Base-by-base conservation (phyloP, 176 grass and related monocot species). In the Bothriochloa decipiens region DNA sequence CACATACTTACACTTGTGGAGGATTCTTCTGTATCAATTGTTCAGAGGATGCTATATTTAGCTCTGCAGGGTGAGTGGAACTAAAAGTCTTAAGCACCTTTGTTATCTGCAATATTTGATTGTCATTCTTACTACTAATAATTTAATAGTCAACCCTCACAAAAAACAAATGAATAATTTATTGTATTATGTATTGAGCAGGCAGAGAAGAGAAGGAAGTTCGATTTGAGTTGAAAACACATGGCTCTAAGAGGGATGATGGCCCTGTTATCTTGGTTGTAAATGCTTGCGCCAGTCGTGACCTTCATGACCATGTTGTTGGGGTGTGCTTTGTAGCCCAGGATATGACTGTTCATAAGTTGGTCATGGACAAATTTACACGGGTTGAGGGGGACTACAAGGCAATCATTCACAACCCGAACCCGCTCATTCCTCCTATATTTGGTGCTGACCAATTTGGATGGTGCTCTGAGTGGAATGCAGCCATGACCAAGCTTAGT, bases 391-490 rank as follows among this genome's bases (percentile, higher is more conserved):
- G 96, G 70, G 96, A 98, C 75, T 98, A 98, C 77, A 95, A 86
- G 76, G 89, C 93, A n/a, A 98, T 98, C 26, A 65, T 98, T 67
- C 96, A 95, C 28, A 98, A 95, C 60, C 96, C 89, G 0, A 98
- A 89, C 64, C 87, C 89, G 5, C 83, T 98, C 11, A 98, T 98
- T 83, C 96, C 96, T 58, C 96, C 93, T 58, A 95, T 98, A 87
- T 98, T 98, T 81, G 93, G 89, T 81, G 85, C 93, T 45, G 96
- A 98, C 53, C 91, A 95, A 70, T 93, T 95, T 67, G 96, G 93
- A 46, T 98, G 93, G 96, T 98, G 96, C 47, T 87, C 91, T 13
- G 93, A 95, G 87, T 98, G 96, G 96, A 98, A 95, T 91, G 87
- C 83, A 75, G 91, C 96, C 23, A 98, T 98, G 96, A 88, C 87